Conservation (phyloP, 1,284 basidiomycete species). For the Boletellus sp. region DNA sequence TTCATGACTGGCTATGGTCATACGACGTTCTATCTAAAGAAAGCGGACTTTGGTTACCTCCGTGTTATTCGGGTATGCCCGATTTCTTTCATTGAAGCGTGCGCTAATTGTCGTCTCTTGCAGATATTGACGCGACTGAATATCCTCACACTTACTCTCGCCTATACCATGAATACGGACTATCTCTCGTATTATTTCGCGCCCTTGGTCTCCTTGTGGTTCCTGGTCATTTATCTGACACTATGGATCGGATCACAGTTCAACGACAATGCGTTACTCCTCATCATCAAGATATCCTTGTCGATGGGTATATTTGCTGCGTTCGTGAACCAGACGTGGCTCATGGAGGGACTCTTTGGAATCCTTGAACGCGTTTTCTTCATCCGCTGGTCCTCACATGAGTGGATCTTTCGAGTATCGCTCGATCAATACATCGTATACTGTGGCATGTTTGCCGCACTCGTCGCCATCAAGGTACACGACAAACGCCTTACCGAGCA, state of each 20-base stretch:
- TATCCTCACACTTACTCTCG: slow-evolving; percentile 74
- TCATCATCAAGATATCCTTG: slow-evolving; percentile 66
- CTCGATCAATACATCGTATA: slow-evolving; percentile 89
- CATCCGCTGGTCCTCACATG: slow-evolving; percentile 79
- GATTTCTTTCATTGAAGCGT: background rate
- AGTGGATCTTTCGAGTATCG: slow-evolving; percentile 85
- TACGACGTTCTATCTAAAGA: slow-evolving; percentile 77
- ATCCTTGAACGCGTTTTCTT: slow-evolving; percentile 62
- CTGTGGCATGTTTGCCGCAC: slow-evolving; percentile 76
- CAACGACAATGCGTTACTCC: slow-evolving; percentile 69
- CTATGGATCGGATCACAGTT: slow-evolving; percentile 68
- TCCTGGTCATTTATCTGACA: slow-evolving; percentile 79
- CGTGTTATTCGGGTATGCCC: slow-evolving; percentile 62
- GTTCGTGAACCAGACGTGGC: slow-evolving; percentile 64
- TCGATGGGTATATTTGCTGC: slow-evolving; percentile 62
- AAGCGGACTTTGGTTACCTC: slow-evolving; percentile 78
- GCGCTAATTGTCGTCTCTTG: slow-evolving; percentile 8
- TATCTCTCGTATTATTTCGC: slow-evolving; percentile 89
- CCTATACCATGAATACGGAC: slow-evolving; percentile 87
- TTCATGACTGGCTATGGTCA: slow-evolving; percentile 80
- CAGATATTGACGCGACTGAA: slow-evolving; percentile 82
- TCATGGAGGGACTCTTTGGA: slow-evolving; percentile 63
- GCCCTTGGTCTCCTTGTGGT: slow-evolving; percentile 81
- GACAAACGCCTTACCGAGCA: slow-evolving; percentile 72
- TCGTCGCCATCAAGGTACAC: slow-evolving; percentile 72